Base-by-base conservation (phyloP, 1,139 yeast genomes). In the Blastobotrys malaysiensis region DNA sequence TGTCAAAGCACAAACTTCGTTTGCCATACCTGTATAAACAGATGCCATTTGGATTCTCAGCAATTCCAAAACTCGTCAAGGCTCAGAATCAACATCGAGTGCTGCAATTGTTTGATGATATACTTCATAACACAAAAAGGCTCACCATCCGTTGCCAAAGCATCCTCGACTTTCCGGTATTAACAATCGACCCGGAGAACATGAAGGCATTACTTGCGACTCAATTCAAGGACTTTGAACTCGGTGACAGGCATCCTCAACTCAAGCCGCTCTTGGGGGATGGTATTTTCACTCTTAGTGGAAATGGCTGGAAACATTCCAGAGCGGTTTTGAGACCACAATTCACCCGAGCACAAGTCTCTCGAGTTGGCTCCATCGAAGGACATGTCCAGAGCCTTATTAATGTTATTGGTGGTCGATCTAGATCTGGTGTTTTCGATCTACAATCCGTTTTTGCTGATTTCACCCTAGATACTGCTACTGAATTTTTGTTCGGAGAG, bases 281-380 rank as follows among this genome's bases (percentile, higher is more conserved):
- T 56, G 84, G 84, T 3, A 79, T 81, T 52, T 81, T 81, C 67
- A 79, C 83, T 2, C 71, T 78, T 45, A 82, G 79, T 59, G 80
- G 80, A 13, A 70, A 67, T 47, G 79, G 78, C 1, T 81, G 85
- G 85, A 74, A 78, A 58, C 82, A 79, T 62, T 76, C 83, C 18
- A 69, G 85, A 48, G 77, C 82, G 2, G 71, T 81, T 80, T 73
- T 81, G 59, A 72, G 84, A 54, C 84, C 85, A 1, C 83, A 79
- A 64, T 81, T 81, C 66, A 73, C 78, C 31, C 69, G 82, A 57
- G 82, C 79, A 57, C 82, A 80, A 64, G 74, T 81, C 50, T 74
- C 78, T 21, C 82, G 79, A 56, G 76, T 80, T 22, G 69, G 70
- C 53, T 57, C 71, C 24, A 69, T 80, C 58, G 81, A 77, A 59